phyloP scores from a whole-genome alignment of 2,329 filamentous ascomycete species.

The Furcasterigmium furcatum region DNA sequence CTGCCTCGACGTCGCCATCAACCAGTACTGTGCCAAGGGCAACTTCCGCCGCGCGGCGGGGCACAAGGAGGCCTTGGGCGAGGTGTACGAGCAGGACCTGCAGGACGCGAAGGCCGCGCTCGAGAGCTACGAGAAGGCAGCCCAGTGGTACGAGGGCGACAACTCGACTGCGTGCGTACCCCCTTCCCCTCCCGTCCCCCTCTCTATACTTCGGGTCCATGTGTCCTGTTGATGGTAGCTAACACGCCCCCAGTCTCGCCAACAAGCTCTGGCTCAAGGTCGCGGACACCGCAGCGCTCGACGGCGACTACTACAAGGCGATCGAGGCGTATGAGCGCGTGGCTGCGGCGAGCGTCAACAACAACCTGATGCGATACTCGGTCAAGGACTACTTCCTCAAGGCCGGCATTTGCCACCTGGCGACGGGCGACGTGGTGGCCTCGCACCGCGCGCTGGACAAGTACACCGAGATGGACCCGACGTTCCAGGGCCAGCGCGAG shows the following conservation, averaged over 20 bases:
- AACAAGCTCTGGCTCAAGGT: constrained; percentile 95
- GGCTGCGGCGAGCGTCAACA: constrained; percentile 72
- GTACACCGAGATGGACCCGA: constrained; percentile 76
- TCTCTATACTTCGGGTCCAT: not conserved
- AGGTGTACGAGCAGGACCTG: constrained; percentile 80
- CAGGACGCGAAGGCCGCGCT: constrained; percentile 76
- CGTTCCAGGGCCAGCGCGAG: constrained; percentile 76
- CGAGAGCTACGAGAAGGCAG: constrained; percentile 80
- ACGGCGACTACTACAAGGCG: constrained; percentile 80
- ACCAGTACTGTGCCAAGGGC: constrained; percentile 83
- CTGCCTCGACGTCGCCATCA: constrained; percentile 75
- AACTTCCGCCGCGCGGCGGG: constrained; percentile 89
- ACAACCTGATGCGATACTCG: constrained; percentile 89
- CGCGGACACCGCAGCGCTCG: constrained; percentile 79
- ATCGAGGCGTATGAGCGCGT: constrained; percentile 84
- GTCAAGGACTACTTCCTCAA: constrained; percentile 97
- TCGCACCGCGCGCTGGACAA: constrained; percentile 75
- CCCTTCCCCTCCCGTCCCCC: not conserved
- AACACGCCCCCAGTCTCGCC: constrained; percentile 62
- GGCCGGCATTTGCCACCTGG: constrained; percentile 86
- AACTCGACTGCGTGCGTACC: constrained; percentile 72
- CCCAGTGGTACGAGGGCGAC: constrained; percentile 85
- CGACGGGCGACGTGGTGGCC: constrained; percentile 70
- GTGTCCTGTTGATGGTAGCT: not conserved
- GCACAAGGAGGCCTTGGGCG: constrained; percentile 84